Conservation (phyloP, 2,329 filamentous ascomycete genomes). For the Neofusicoccum sp. region DNA sequence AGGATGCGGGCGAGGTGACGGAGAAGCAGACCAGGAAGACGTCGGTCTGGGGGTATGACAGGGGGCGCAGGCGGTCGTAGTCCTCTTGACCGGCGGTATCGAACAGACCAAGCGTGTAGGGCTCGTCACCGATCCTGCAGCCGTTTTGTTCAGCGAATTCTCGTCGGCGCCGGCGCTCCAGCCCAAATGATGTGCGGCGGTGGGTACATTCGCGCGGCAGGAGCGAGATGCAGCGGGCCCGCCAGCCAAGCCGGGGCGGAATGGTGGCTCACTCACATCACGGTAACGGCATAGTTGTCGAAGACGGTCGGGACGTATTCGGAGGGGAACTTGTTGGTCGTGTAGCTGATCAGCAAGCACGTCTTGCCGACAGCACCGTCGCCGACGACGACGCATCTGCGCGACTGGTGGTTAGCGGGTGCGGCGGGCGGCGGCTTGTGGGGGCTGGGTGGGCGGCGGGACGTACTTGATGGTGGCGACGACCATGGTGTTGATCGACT, state of each 20-base stretch:
- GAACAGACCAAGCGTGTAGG: slow-evolving; percentile 94
- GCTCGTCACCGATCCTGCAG: slow-evolving; percentile 94
- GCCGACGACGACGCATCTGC: slow-evolving; percentile 95
- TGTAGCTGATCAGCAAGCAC: slow-evolving; percentile 98
- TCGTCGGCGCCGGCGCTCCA: background rate
- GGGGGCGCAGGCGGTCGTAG: slow-evolving; percentile 93
- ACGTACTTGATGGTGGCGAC: slow-evolving; percentile 47
- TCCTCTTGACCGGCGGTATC: slow-evolving; percentile 99
- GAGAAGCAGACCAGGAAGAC: slow-evolving; percentile 99
- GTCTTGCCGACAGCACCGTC: slow-evolving; percentile 99
- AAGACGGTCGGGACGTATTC: slow-evolving; percentile 99
- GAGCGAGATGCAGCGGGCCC: slow-evolving; percentile 7
- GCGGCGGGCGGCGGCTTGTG: background rate
- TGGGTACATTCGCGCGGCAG: slow-evolving; percentile 1
- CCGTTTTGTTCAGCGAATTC: slow-evolving; percentile 11
- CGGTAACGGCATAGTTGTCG: slow-evolving; percentile 99
- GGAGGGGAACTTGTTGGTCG: slow-evolving; percentile 98
- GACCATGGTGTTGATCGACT: slow-evolving; percentile 35
- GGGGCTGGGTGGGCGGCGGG: background rate
- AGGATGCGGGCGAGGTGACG: slow-evolving; percentile 94
- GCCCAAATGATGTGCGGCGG: background rate
- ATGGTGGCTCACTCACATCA: slow-evolving; percentile 68
- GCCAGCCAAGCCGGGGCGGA: background rate
- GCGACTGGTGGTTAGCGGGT: slow-evolving; percentile 15
- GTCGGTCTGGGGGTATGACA: slow-evolving; percentile 97